Evolutionary conservation across 176 grass and related monocot genomes (phyloP).

Genomic region (Carex littledalei): DNA sequence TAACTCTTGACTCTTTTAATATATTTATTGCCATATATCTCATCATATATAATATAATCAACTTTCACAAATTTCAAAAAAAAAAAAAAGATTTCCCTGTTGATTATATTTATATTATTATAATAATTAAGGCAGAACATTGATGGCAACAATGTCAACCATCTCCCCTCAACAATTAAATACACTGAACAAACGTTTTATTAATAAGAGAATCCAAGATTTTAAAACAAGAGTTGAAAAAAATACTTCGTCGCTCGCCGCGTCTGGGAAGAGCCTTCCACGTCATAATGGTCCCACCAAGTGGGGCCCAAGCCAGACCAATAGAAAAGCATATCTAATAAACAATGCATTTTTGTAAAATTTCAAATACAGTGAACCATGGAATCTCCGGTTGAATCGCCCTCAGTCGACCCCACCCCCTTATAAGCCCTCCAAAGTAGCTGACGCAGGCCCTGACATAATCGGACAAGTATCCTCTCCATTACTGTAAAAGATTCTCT

Average conservation of each 20-base stretch:
- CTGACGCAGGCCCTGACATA: slow-evolving; percentile 56
- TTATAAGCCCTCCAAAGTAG: slow-evolving; percentile 17
- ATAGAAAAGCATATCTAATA: background rate
- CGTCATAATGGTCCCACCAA: background rate
- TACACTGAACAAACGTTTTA: background rate
- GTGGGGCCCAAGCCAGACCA: background rate
- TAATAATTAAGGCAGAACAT: background rate
- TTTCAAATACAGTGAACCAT: background rate
- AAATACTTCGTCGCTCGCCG: slow-evolving; percentile 9
- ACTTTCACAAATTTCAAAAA: background rate
- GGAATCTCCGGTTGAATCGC: background rate
- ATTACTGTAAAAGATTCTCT: too few species aligned
- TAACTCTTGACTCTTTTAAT: background rate
- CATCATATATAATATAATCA: background rate
- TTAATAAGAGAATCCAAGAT: background rate
- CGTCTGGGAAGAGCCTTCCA: slow-evolving; percentile 16
- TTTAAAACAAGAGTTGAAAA: slow-evolving; percentile 27
- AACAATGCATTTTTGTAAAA: background rate
- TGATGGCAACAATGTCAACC: background rate
- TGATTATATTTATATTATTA: background rate
- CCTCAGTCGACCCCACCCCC: background rate
- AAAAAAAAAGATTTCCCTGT: background rate
- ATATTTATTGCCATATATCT: background rate
- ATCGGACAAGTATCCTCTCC: background rate
- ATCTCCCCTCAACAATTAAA: background rate